Conservation (phyloP, 2,329 filamentous ascomycete species). For the Septoria linicola region DNA sequence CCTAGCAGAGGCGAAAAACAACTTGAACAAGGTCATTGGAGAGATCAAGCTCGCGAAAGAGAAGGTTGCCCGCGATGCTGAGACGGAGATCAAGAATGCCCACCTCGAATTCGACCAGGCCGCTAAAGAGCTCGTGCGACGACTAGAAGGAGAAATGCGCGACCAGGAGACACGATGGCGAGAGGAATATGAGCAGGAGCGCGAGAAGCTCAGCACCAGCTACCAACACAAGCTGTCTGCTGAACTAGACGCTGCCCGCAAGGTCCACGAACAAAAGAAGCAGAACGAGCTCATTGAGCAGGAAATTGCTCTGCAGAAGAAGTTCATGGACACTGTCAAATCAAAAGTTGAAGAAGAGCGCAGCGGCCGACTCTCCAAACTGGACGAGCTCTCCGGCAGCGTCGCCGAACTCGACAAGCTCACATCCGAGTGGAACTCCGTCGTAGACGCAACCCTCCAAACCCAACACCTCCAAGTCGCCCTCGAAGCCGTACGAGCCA, state of each 20-base stretch:
- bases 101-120: slow-evolving; percentile 81
- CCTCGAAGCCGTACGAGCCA: slow-evolving; percentile 85
- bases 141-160: slow-evolving; percentile 80
- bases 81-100: slow-evolving; percentile 68
- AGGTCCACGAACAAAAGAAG: slow-evolving; percentile 78
- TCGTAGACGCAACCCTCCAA: slow-evolving; percentile 85
- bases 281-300: slow-evolving; percentile 88
- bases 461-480: slow-evolving; percentile 96
- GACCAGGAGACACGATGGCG: slow-evolving; percentile 80
- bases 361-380: slow-evolving; percentile 78
- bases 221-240: slow-evolving; percentile 79
- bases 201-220: slow-evolving; percentile 70
- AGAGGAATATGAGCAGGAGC: slow-evolving; percentile 83
- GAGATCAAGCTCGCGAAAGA: slow-evolving; percentile 75
- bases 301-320: slow-evolving; percentile 80
- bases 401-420: slow-evolving; percentile 84
- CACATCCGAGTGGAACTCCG: slow-evolving; percentile 83
- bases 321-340: slow-evolving; percentile 76
- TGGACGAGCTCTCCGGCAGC: slow-evolving; percentile 73
- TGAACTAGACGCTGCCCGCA: slow-evolving; percentile 74
- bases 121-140: slow-evolving; percentile 79
- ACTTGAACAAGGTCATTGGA: slow-evolving; percentile 72
- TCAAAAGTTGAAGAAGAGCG: slow-evolving; percentile 85
- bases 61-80: slow-evolving; percentile 67
- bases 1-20: slow-evolving; percentile 80